These are phyloP conservation scores for Miscanthus lutarioriparius DNA, from an alignment of 176 grass and related monocot genomes.

Conservation along the genomic window DNA sequence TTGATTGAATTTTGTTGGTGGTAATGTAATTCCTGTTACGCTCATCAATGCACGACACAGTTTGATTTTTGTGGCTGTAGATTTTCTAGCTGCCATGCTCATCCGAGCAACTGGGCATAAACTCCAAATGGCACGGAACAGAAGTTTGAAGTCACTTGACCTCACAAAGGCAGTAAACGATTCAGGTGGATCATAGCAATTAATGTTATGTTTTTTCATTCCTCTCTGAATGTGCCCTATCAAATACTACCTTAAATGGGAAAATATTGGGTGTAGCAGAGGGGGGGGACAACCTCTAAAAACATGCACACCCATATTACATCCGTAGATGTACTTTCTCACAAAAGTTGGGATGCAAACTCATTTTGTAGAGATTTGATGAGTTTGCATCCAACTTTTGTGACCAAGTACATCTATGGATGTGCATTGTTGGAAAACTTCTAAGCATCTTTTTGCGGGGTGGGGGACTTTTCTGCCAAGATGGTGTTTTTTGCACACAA, in stretches of 20 bases:
- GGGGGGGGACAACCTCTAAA: background rate
- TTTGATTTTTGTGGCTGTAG: slow-evolving; percentile 98
- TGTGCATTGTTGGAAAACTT: too few relatives aligned
- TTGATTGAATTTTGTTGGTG: background rate
- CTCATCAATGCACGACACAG: slow-evolving; percentile 76
- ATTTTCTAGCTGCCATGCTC: slow-evolving; percentile 85
- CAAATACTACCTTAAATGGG: background rate
- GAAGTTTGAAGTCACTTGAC: slow-evolving; percentile 63
- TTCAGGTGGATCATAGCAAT: slow-evolving; percentile 54
- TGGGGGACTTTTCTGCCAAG: too few relatives aligned
- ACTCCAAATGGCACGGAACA: slow-evolving; percentile 57
- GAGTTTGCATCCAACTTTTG: too few relatives aligned
- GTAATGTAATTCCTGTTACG: slow-evolving; percentile 18
- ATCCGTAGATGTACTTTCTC: background rate
- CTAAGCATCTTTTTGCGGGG: too few relatives aligned
- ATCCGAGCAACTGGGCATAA: slow-evolving; percentile 73
- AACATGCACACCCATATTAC: background rate
- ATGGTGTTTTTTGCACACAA: background rate
- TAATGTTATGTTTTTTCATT: background rate
- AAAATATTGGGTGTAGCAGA: background rate
- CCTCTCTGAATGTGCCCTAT: background rate
- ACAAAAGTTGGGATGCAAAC: too few relatives aligned
- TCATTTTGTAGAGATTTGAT: background rate
- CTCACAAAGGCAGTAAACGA: slow-evolving; percentile 49
- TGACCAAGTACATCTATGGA: too few relatives aligned